Base-by-base conservation (phyloP, 768 basidiomycete species). In the Tulasnella sp. region DNA sequence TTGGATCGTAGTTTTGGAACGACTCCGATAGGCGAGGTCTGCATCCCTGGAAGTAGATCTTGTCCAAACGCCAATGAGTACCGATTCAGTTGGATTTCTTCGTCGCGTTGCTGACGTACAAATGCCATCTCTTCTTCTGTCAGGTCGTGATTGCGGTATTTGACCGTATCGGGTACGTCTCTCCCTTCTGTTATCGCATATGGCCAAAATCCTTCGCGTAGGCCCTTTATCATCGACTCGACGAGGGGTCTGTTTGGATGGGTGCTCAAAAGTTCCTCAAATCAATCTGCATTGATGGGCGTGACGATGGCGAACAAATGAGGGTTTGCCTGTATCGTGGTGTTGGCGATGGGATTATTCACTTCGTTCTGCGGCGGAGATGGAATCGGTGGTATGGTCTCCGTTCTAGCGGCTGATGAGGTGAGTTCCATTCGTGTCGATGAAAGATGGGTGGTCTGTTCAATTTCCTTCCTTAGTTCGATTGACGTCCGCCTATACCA, bases 201-300 rank as follows among this genome's bases (percentile, higher is more conserved):
- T 0, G 77, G 78, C 77, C 77, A 79, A 63, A 78, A 78, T 1
- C 78, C 77, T 1, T 73, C 64, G 0, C 65, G 58, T 0, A 79
- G 65, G 0, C 68, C 68, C 0, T 26, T 7, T 7, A 61, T 34
- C 0, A 77, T 70, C 0, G 73, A 77, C 0, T 63, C 3, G 0
- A 78, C 75, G 26, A 75, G 72, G 0, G 64, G 42, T 8, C 60
- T 70, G 51, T 77, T 77, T 0, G 76, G 74, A 60, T 78, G 77
- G 2, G 27, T 3, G 0, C 4, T 8, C 0, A 77, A 60, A 0
- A 72, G 64, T 2, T 43, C 8, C 49, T 72, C 56, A 30, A 77
- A 69, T 0, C 42, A 45, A 19, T 70, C 63, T 23, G 73, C 68
- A 11, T 75, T 67, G 58, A 78, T 69, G 0, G 75, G 76, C 0